Percentiles rank a stretch among this genome's conserved stretches.
These are phyloP conservation scores for Pythium graminicola DNA, from an alignment of 352 stramenopile genomes.

Conservation along the genomic window DNA sequence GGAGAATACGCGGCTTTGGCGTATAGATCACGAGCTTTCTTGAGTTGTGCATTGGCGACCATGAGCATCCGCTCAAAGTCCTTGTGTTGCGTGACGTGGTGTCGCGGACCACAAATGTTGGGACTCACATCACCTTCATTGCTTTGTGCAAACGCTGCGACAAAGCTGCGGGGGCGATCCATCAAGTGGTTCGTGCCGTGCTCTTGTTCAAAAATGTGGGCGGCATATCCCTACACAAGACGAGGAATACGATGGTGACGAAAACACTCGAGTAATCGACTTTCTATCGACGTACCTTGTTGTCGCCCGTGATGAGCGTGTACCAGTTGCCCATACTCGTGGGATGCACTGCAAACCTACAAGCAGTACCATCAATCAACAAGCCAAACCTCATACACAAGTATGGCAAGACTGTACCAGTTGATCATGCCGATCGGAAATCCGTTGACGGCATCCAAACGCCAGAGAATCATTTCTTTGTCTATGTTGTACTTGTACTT, in stretches of 20 bases:
- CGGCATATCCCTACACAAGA: conserved; percentile 60
- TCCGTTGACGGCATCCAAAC: conserved; percentile 73
- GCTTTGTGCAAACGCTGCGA: conserved; percentile 90
- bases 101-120: conserved; percentile 81
- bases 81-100: conserved; percentile 56
- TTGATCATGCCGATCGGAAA: conserved; percentile 89
- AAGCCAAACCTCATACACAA: background rate
- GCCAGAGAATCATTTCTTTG: conserved; percentile 90
- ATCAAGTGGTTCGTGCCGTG: conserved; percentile 73
- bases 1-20: conserved; percentile 28
- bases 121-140: conserved; percentile 92
- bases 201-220: conserved; percentile 84
- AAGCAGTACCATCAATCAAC: background rate
- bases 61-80: conserved; percentile 79
- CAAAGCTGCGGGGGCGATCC: conserved; percentile 79
- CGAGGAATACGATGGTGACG: no score
- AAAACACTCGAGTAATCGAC: no score
- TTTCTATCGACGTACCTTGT: conserved; percentile 49
- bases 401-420: conserved; percentile 35
- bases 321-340: conserved; percentile 93
- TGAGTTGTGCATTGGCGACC: conserved; percentile 64
- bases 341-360: conserved; percentile 86
- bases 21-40: conserved; percentile 59
- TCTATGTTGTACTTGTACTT: conserved; percentile 84
- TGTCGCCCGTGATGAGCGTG: conserved; percentile 90